These are phyloP conservation scores for Ascochyta lentis DNA, from an alignment of 2,329 filamentous ascomycete species.

Conservation along the genomic window DNA sequence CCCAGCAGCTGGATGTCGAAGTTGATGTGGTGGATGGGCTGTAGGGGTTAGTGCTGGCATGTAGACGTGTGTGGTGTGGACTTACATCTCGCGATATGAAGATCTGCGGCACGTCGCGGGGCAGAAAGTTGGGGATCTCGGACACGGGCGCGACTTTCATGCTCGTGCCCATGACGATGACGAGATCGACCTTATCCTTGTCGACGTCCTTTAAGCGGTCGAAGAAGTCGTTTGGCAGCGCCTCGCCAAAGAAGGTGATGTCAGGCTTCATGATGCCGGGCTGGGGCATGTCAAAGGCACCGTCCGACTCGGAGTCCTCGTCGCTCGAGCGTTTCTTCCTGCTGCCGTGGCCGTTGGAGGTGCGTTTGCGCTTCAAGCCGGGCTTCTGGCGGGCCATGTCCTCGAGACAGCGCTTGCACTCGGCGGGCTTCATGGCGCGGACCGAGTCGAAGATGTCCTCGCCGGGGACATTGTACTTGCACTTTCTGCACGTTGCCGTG, in stretches of 20 bases:
- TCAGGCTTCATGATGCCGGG: conserved; percentile 92
- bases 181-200: conserved; percentile 79
- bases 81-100: conserved; percentile 80
- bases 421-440: conserved; percentile 75
- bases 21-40: conserved; percentile 84
- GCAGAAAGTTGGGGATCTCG: conserved; percentile 83
- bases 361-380: conserved; percentile 61
- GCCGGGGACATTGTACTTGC: conserved; percentile 74
- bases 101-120: conserved; percentile 82
- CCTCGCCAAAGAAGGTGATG: conserved; percentile 97
- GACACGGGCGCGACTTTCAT: conserved; percentile 95
- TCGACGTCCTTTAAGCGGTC: conserved; percentile 82
- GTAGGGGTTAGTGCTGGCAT: conserved; percentile 10
- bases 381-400: conserved; percentile 58
- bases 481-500: conserved; percentile 86
- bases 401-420: conserved; percentile 74
- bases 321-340: conserved; percentile 59
- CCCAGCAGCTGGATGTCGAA: conserved; percentile 98
- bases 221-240: conserved; percentile 83
- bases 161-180: conserved; percentile 94
- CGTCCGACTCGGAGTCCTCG: conserved; percentile 62
- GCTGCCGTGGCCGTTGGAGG: conserved; percentile 52
- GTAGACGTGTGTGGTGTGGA: neutral
- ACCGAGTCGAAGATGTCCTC: conserved; percentile 82
- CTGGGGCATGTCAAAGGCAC: conserved; percentile 69